A percentile compares a stretch with the other conserved stretches of the same genome.
These are phyloP conservation scores for Hemisphaericaspora xylofermentans DNA, from an alignment of 1,139 yeast species.

Conservation along the genomic window DNA sequence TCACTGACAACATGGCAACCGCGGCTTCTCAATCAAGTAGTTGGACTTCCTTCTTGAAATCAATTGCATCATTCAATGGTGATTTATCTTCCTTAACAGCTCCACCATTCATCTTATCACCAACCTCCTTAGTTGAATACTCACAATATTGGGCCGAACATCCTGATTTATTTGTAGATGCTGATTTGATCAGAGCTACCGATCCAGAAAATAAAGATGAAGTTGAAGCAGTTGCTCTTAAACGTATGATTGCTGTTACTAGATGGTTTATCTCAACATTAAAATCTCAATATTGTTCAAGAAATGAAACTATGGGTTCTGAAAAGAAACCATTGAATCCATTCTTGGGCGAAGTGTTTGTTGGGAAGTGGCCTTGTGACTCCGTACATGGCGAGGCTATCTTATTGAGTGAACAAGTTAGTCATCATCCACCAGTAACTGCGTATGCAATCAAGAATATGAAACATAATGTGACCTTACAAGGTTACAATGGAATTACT, in stretches of 20 bases:
- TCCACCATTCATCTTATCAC: slow-evolving; percentile 95
- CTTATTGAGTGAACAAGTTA: slow-evolving; percentile 84
- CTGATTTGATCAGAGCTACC: slow-evolving; percentile 45
- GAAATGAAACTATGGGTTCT: slow-evolving; percentile 86
- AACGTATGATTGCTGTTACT: slow-evolving; percentile 76
- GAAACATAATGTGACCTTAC: slow-evolving; percentile 61
- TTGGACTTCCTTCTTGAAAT: slow-evolving; percentile 87
- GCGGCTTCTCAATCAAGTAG: slow-evolving; percentile 42
- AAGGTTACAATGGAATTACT: slow-evolving; percentile 88
- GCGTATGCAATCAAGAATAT: slow-evolving; percentile 80
- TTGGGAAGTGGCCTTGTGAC: slow-evolving; percentile 75
- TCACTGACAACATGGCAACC: slow-evolving; percentile 15
- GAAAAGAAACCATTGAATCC: slow-evolving; percentile 97
- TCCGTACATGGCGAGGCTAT: slow-evolving; percentile 65
- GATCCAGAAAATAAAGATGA: slow-evolving; percentile 38
- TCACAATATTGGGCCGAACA: slow-evolving; percentile 94
- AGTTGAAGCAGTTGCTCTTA: slow-evolving; percentile 50
- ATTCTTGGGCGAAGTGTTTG: slow-evolving; percentile 87
- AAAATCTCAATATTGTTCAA: slow-evolving; percentile 88
- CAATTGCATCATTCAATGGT: slow-evolving; percentile 91
- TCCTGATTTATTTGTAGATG: slow-evolving; percentile 76
- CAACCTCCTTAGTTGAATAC: slow-evolving; percentile 85
- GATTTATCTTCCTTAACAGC: slow-evolving; percentile 93
- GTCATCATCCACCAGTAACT: slow-evolving; percentile 95
- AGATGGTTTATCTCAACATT: slow-evolving; percentile 91